Evolutionary conservation across 2,329 filamentous ascomycete genomes (phyloP).

Genomic region (Plectosphaerella sp.): DNA sequence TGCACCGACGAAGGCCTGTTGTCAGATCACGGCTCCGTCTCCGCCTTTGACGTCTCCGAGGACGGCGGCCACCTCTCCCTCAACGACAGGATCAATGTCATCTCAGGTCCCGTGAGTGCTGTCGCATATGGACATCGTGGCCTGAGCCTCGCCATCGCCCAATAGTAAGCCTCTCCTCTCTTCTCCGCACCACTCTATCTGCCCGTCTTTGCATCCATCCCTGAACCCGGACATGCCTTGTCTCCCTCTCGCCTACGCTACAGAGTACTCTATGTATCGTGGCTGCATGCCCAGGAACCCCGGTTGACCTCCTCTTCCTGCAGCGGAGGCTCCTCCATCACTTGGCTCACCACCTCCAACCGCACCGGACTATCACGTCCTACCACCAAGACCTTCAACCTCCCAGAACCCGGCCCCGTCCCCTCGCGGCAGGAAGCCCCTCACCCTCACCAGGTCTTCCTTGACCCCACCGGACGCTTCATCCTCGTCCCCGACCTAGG

Average conservation of each 20-base stretch:
- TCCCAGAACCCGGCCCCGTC: constrained; percentile 30
- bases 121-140: constrained; percentile 36
- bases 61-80: constrained; percentile 31
- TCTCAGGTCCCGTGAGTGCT: constrained; percentile 38
- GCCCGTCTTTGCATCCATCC: no score
- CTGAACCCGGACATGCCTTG: no score
- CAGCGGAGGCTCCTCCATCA: constrained; percentile 36
- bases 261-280: no score
- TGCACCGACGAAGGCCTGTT: constrained; percentile 56
- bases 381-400: constrained; percentile 32
- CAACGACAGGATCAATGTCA: constrained; percentile 28
- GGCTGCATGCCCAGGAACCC: background rate
- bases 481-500: constrained; percentile 63
- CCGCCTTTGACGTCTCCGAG: constrained; percentile 28
- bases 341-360: constrained; percentile 38
- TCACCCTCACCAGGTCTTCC: constrained; percentile 60
- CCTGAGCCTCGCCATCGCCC: constrained; percentile 35
- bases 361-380: constrained; percentile 28
- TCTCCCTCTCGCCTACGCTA: constrained; percentile 5
- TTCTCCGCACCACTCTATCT: no score
- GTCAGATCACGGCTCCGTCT: constrained; percentile 42
- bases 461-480: constrained; percentile 62
- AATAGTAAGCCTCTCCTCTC: constrained; percentile 34
- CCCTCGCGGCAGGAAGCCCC: constrained; percentile 49
- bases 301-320: background rate